A percentile compares a stretch with the other conserved stretches of the same genome.
These are phyloP conservation scores for Fraxinus velutina DNA, from an alignment of 305 asterid genomes.

Conservation along the genomic window DNA sequence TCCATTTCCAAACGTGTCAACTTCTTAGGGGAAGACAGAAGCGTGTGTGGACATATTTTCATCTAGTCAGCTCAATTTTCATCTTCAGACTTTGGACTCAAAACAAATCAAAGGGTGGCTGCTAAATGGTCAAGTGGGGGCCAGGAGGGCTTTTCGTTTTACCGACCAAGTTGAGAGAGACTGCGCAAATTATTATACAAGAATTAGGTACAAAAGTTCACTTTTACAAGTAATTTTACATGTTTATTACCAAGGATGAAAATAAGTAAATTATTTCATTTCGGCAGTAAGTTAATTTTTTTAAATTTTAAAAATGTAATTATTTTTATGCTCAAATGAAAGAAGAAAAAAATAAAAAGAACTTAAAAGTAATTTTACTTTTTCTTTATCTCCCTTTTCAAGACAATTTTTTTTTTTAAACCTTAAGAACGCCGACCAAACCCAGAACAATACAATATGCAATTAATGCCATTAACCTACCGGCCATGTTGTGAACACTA, in stretches of 20 bases:
- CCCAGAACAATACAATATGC: not conserved
- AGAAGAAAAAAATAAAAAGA: not conserved
- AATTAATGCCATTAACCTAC: not conserved
- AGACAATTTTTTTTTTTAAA: not conserved
- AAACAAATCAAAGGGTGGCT: not conserved
- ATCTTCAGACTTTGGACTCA: not conserved
- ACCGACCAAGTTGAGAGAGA: not conserved
- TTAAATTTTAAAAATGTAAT: not conserved
- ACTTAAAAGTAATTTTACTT: not conserved
- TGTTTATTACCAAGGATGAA: not conserved
- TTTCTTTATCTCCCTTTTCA: not conserved
- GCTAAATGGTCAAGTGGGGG: not conserved
- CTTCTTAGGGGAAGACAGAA: not conserved
- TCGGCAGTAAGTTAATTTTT: not conserved
- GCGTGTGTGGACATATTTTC: not conserved
- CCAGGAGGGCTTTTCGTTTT: not conserved
- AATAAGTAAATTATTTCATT: not conserved
- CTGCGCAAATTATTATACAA: not conserved
- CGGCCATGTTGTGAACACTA: not conserved
- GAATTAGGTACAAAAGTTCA: not conserved
- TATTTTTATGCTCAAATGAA: not conserved
- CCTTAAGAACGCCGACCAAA: not conserved
- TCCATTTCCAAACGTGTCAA: not conserved
- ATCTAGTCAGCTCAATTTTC: not conserved
- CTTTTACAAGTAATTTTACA: not conserved